Percentiles rank a stretch among this genome's conserved stretches.
These are phyloP conservation scores for Diversispora epigaea DNA, from an alignment of 192 early-diverging fungal genomes.

Conservation along the genomic window DNA sequence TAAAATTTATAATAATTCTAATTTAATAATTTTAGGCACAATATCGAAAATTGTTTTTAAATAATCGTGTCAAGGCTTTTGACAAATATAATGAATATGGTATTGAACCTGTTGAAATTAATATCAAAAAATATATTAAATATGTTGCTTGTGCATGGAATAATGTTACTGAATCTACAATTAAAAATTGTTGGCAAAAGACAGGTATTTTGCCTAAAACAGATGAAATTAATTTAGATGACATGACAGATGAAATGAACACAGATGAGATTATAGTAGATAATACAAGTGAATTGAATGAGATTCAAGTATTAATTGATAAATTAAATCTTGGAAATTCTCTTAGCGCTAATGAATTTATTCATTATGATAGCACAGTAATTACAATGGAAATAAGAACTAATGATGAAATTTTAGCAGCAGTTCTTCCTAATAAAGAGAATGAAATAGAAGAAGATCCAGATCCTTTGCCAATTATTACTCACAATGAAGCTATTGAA, in stretches of 20 bases:
- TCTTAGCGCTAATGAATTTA: not conserved
- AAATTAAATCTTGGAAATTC: not conserved
- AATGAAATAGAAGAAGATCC: not conserved
- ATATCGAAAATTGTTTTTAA: not conserved
- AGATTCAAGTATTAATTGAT: not conserved
- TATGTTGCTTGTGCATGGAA: too few relatives aligned
- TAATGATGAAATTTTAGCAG: too few relatives aligned
- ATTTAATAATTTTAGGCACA: not conserved
- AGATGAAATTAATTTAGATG: not conserved
- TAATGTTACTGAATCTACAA: too few relatives aligned
- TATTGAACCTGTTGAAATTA: too few relatives aligned
- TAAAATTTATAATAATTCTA: not conserved
- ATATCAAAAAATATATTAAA: too few relatives aligned
- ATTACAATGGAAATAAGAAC: too few relatives aligned
- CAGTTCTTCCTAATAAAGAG: not conserved
- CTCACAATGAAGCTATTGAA: not conserved
- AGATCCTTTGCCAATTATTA: too few relatives aligned
- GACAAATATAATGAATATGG: not conserved
- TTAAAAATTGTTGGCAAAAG: not conserved
- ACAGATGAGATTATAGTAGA: not conserved
- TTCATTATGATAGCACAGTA: not conserved
- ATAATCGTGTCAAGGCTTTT: not conserved
- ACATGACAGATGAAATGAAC: not conserved
- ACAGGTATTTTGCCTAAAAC: not conserved
- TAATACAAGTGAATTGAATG: not conserved